Conservation (phyloP, 495 filamentous ascomycete genomes). For the Parathielavia hyrcaniae region DNA sequence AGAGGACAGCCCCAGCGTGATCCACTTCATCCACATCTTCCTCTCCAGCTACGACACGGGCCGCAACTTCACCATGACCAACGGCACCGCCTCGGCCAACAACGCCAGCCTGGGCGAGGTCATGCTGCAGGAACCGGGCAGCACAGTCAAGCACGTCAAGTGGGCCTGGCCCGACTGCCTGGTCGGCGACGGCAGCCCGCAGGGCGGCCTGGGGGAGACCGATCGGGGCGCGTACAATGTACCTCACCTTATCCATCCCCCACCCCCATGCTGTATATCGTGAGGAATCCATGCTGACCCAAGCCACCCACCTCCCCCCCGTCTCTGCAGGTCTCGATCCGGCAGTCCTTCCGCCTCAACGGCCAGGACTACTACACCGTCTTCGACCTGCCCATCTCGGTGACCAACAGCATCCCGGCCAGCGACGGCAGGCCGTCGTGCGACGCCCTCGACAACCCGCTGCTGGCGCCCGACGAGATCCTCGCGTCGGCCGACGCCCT, state of each 20-base stretch:
- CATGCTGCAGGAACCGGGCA: constrained; percentile 53
- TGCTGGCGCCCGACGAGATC: constrained; percentile 39
- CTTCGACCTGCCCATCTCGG: constrained; percentile 58
- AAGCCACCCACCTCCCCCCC: too few relatives aligned
- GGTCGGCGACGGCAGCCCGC: constrained; percentile 48
- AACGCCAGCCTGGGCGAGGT: constrained; percentile 55
- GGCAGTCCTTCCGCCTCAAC: constrained; percentile 60
- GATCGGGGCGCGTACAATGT: constrained; percentile 48
- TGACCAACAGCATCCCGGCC: constrained; percentile 55
- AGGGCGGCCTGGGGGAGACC: constrained; percentile 25
- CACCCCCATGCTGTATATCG: not conserved
- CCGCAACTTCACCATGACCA: constrained; percentile 63
- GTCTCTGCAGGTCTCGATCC: constrained; percentile 52
- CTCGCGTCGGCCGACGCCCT: constrained; percentile 32
- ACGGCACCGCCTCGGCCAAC: constrained; percentile 52
- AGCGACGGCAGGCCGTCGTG: constrained; percentile 39
- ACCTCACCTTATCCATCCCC: not conserved
- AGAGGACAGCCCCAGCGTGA: constrained; percentile 43
- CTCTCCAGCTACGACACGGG: constrained; percentile 54
- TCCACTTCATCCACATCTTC: constrained; percentile 61
- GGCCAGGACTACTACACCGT: constrained; percentile 59
- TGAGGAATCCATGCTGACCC: constrained; percentile 1
- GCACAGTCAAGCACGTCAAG: constrained; percentile 64
- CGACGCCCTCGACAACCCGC: constrained; percentile 40
- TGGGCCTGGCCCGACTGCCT: constrained; percentile 63